phyloP scores from a whole-genome alignment of 106 monocot genomes.

The Platanthera zijinensis region DNA sequence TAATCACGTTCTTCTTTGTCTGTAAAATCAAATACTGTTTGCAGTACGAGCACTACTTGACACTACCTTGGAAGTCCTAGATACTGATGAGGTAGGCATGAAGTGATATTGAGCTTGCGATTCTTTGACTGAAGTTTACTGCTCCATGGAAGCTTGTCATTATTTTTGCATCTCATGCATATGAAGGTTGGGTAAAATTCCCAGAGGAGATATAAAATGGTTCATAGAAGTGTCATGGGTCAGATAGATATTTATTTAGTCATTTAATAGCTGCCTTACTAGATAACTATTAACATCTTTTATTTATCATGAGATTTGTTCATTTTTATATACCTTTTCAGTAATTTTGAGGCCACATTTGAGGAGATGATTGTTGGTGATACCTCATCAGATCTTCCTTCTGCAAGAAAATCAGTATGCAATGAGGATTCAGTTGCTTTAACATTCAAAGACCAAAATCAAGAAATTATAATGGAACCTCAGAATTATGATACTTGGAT shows the following conservation, averaged over 20 bases:
- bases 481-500: conserved; percentile 12
- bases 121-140: too few species aligned
- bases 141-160: not conserved
- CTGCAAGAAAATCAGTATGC: conserved; percentile 22
- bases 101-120: too few species aligned
- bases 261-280: conserved; percentile 37
- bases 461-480: conserved; percentile 3
- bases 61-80: too few species aligned
- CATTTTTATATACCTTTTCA: conserved; percentile 8
- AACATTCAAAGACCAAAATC: conserved; percentile 19
- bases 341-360: conserved; percentile 90
- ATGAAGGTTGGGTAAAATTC: conserved; percentile 61
- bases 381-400: conserved; percentile 30
- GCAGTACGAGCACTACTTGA: too few species aligned
- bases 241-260: conserved; percentile 91
- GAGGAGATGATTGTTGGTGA: conserved; percentile 65
- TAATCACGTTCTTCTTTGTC: conserved; percentile 4
- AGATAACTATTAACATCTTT: not conserved
- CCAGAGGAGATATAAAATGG: conserved; percentile 86
- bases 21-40: conserved; percentile 79
- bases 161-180: not conserved
- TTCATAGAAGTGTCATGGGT: conserved; percentile 84
- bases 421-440: conserved; percentile 14
- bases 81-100: too few species aligned
- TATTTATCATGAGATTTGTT: not conserved